phyloP scores from a whole-genome alignment of 202 grass and related monocot genomes.

The Alloteropsis angusta region DNA sequence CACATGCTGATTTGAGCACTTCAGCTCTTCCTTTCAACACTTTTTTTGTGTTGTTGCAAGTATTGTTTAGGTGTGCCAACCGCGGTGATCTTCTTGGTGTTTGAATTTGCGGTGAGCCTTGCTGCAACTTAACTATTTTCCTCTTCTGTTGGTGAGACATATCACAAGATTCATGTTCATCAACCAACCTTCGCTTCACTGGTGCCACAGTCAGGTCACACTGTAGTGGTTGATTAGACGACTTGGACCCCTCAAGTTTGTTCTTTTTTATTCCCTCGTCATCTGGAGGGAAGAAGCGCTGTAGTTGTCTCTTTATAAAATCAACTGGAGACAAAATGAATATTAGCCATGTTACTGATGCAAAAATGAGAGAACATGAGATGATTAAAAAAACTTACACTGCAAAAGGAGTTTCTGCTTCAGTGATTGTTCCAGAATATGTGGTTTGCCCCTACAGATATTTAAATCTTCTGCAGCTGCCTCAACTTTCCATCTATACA shows the following conservation, averaged over 20 bases:
- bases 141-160: slow-evolving; percentile 3
- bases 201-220: background rate
- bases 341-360: background rate
- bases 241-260: background rate
- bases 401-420: slow-evolving; percentile 38
- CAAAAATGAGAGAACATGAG: background rate
- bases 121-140: slow-evolving; percentile 7
- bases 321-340: slow-evolving; percentile 29
- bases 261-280: slow-evolving; percentile 5
- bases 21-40: slow-evolving; percentile 12
- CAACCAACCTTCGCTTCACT: slow-evolving; percentile 19
- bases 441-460: slow-evolving; percentile 30
- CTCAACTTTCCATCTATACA: slow-evolving; percentile 38
- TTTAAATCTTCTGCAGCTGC: slow-evolving; percentile 23
- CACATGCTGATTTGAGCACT: background rate
- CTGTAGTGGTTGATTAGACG: slow-evolving; percentile 9
- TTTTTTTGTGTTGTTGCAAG: background rate
- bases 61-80: slow-evolving; percentile 5
- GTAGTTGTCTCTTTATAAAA: slow-evolving; percentile 36
- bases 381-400: slow-evolving; percentile 25
- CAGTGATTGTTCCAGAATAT: slow-evolving; percentile 18
- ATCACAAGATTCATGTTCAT: slow-evolving; percentile 22
- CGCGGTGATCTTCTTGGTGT: slow-evolving; percentile 39
- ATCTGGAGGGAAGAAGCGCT: slow-evolving; percentile 29
- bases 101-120: background rate